Evolutionary conservation across 2,329 filamentous ascomycete species (phyloP).

Genomic region (Fusarium sp.): DNA sequence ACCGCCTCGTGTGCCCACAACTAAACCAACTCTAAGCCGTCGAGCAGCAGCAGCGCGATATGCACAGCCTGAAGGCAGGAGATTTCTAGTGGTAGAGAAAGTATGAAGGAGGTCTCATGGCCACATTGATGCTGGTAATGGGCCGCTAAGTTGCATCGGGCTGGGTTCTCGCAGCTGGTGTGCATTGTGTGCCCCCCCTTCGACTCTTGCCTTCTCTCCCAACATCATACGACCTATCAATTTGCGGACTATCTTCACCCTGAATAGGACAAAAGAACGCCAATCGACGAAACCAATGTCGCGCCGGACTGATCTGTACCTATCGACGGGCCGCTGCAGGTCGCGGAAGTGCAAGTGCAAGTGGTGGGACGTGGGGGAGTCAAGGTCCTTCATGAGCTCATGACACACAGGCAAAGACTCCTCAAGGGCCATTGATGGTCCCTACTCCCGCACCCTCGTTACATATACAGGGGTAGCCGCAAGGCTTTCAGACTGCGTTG

Average conservation of each 20-base stretch:
- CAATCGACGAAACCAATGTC: slow-evolving; percentile 5
- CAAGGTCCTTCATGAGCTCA: slow-evolving; percentile 9
- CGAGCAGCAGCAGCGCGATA: slow-evolving; percentile 38
- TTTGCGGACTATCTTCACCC: slow-evolving; percentile 13
- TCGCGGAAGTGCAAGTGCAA: slow-evolving; percentile 17
- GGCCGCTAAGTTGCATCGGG: slow-evolving; percentile 48
- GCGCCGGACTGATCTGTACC: slow-evolving; percentile 15
- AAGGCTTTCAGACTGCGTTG: not conserved
- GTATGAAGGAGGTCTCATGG: slow-evolving; percentile 43
- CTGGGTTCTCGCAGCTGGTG: slow-evolving; percentile 46
- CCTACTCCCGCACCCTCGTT: slow-evolving; percentile 32
- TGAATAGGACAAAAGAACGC: slow-evolving; percentile 11
- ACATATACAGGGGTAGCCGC: slow-evolving; percentile 33
- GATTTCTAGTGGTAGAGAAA: slow-evolving; percentile 44
- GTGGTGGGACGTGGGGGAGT: slow-evolving; percentile 15
- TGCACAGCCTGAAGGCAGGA: slow-evolving; percentile 41
- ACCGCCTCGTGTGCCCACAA: slow-evolving; percentile 49
- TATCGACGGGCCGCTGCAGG: slow-evolving; percentile 37
- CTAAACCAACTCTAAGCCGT: slow-evolving; percentile 32
- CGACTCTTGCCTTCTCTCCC: slow-evolving; percentile 13
- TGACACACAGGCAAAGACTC: slow-evolving; percentile 24
- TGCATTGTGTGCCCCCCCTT: slow-evolving; percentile 41
- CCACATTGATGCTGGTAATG: slow-evolving; percentile 45
- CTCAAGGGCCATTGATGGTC: slow-evolving; percentile 24
- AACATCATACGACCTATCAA: slow-evolving; percentile 47